phyloP scores from a whole-genome alignment of 1,284 basidiomycete genomes.

The Melampsora americana region DNA sequence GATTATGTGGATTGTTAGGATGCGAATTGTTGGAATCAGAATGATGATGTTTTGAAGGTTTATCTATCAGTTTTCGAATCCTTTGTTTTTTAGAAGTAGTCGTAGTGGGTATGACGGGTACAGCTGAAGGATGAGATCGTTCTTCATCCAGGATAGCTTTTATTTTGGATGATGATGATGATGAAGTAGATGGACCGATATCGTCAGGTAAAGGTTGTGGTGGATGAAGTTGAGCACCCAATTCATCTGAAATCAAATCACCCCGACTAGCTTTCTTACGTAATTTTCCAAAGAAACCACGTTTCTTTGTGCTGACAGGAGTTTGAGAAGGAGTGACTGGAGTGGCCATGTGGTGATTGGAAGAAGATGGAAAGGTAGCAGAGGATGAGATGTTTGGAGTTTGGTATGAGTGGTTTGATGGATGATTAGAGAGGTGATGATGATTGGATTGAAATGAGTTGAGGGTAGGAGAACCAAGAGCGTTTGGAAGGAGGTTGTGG shows the following conservation, averaged over 20 bases:
- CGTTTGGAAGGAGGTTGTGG: too few relatives aligned
- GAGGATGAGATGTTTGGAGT: not conserved
- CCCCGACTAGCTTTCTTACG: constrained; percentile 36
- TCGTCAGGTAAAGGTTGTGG: constrained; percentile 19
- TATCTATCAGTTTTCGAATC: constrained; percentile 24
- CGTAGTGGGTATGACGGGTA: not conserved
- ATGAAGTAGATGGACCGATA: not conserved
- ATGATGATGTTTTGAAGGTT: not conserved
- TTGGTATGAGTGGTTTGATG: constrained; percentile 12
- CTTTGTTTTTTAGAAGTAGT: constrained; percentile 18
- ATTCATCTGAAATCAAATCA: constrained; percentile 21
- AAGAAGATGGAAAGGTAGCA: not conserved
- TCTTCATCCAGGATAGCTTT: constrained; percentile 19
- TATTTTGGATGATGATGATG: constrained; percentile 28
- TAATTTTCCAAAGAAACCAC: constrained; percentile 39
- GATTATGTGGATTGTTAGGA: not conserved
- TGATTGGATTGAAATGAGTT: constrained; percentile 15
- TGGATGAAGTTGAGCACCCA: not conserved
- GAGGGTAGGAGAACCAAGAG: too few relatives aligned
- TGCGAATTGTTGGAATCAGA: not conserved
- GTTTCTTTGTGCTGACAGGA: constrained; percentile 19
- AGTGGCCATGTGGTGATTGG: not conserved
- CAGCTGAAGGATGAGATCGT: not conserved
- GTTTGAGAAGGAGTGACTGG: constrained; percentile 1
- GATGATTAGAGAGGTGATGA: constrained; percentile 3